Percentiles rank a stretch among this genome's conserved stretches.
These are phyloP conservation scores for Mucor piriformis DNA, from an alignment of 371 early-diverging fungal species.

Conservation along the genomic window DNA sequence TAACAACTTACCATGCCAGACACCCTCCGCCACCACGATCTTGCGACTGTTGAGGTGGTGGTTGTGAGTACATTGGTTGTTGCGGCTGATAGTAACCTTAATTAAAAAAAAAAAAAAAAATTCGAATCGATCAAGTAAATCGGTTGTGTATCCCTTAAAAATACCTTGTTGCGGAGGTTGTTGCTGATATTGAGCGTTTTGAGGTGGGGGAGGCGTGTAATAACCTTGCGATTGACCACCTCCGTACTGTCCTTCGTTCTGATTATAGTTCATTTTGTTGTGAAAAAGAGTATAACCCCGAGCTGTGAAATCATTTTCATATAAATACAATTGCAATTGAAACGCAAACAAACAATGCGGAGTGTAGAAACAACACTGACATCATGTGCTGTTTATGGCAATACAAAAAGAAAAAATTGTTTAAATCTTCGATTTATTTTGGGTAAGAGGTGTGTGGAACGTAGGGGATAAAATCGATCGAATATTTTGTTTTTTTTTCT, in stretches of 20 bases:
- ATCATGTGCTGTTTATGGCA: background rate
- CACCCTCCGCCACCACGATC: background rate
- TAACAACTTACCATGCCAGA: constrained; percentile 7
- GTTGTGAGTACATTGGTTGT: constrained; percentile 19
- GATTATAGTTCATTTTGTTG: background rate
- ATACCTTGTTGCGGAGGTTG: constrained; percentile 6
- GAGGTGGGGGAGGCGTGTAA: constrained; percentile 1
- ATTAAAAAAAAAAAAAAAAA: background rate
- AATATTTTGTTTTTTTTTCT: background rate
- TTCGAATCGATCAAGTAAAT: background rate
- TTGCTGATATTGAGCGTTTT: constrained; percentile 1
- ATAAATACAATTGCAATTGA: background rate
- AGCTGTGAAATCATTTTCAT: too few relatives aligned
- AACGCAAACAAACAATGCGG: background rate
- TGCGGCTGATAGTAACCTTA: constrained; percentile 19
- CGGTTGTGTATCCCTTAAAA: background rate
- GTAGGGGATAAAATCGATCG: background rate
- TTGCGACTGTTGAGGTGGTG: background rate
- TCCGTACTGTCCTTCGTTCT: background rate
- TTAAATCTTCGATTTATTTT: background rate
- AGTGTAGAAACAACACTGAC: background rate
- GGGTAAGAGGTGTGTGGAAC: too few relatives aligned
- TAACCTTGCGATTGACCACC: background rate
- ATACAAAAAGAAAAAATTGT: background rate
- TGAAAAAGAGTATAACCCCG: background rate